Base-by-base conservation (phyloP, 768 basidiomycete species). In the Kwoniella botswanensis region DNA sequence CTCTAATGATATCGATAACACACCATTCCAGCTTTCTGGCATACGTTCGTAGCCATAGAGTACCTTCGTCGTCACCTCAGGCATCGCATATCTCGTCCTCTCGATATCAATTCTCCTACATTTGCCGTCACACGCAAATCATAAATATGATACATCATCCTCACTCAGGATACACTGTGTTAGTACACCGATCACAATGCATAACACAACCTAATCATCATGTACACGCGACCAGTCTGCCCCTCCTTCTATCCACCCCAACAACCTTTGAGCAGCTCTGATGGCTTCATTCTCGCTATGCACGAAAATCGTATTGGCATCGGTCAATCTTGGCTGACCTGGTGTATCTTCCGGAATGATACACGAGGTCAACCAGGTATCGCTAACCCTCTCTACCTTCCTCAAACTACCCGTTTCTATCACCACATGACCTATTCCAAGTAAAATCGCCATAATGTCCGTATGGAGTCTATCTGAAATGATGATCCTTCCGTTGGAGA, bases 401-500 rank as follows among this genome's bases (percentile, higher is more conserved):
- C 64, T 29, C 35, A 65, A 26, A 26, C 54, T 50, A 42, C 64
- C 64, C 24, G 52, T 35, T 42, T 65, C 64, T 18, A 65, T 53
- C 41, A 56, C 64, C 35, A 65, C 64, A 53, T 65, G 64, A 18
- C 64, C 53, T 41, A 53, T 41, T 7, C 64, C 64, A 7, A 65
- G 41, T 29, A 65, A 43, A 13, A 56, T 54, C 50, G 64, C 64
- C 64, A 65, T 54, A 29, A 65, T 65, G 18, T 65, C 44, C 24
- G 64, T 65, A 52, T 65, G 64, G 21, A 65, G 64, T 55, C 64
- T 50, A 42, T 65, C 64, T 10, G 64, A 65, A 21, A 65, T 65
- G 53, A 65, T 29, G 50, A 65, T 26, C 26, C 44, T 54, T 2
- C 64, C 64, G 43, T 18, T 22, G 54, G 64, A 53, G 24, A 65